Evolutionary conservation across 768 basidiomycete genomes (phyloP).

Genomic region (Crepidotus variabilis): DNA sequence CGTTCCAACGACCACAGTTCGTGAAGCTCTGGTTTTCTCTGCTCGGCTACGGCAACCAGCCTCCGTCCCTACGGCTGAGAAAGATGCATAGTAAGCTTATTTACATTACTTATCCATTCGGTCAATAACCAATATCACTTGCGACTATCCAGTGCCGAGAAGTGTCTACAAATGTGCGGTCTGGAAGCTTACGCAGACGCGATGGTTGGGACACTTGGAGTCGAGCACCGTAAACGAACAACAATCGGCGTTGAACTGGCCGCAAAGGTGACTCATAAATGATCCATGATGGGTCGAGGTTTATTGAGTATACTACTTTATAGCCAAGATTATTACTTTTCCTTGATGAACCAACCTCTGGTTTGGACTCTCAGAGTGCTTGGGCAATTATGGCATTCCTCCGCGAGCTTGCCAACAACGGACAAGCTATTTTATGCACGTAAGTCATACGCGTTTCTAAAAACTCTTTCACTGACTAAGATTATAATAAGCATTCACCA

Average conservation of each 20-base stretch:
- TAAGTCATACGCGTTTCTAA: constrained; percentile 26
- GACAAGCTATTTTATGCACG: constrained; percentile 90
- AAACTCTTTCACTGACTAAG: not conserved
- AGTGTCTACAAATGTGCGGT: constrained; percentile 61
- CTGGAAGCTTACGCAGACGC: constrained; percentile 60
- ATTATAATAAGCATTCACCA: constrained; percentile 42
- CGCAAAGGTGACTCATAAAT: constrained; percentile 53
- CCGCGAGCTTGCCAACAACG: constrained; percentile 69
- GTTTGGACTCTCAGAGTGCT: constrained; percentile 83
- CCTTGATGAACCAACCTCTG: constrained; percentile 88
- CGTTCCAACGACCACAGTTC: constrained; percentile 71
- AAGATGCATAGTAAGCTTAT: constrained; percentile 70
- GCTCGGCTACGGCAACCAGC: constrained; percentile 77
- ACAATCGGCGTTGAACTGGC: constrained; percentile 89
- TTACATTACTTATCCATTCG: constrained; percentile 26
- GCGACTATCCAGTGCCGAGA: no score
- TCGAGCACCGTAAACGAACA: constrained; percentile 76
- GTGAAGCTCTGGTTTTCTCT: constrained; percentile 80
- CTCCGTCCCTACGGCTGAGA: constrained; percentile 63
- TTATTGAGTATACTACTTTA: constrained; percentile 13
- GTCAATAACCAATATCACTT: constrained; percentile 13
- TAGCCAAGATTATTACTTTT: constrained; percentile 80
- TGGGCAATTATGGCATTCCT: constrained; percentile 82
- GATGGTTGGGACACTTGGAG: constrained; percentile 58
- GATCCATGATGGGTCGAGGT: not conserved